Evolutionary conservation across 768 basidiomycete genomes (phyloP).

Genomic region (Phaeotremella fagi): DNA sequence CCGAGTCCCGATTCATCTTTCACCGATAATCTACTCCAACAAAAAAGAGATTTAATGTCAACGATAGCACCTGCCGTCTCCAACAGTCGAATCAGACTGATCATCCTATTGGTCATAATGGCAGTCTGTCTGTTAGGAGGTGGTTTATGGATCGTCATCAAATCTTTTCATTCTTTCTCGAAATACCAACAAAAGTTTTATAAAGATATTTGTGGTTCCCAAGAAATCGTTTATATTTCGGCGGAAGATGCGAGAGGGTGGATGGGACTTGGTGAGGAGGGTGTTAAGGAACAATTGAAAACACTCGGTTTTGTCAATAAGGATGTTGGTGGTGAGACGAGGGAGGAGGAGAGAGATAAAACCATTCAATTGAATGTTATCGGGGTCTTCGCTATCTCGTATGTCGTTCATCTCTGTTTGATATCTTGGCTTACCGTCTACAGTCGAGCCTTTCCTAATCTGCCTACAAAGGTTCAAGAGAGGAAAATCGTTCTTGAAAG

Average conservation of each 20-base stretch:
- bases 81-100: slow-evolving; percentile 58
- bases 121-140: slow-evolving; percentile 63
- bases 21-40: slow-evolving; percentile 46
- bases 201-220: slow-evolving; percentile 60
- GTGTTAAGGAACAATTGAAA: slow-evolving; percentile 63
- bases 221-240: slow-evolving; percentile 73
- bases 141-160: slow-evolving; percentile 60
- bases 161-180: slow-evolving; percentile 60
- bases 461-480: slow-evolving; percentile 68
- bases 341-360: slow-evolving; percentile 42
- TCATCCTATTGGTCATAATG: slow-evolving; percentile 63
- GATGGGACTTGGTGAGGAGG: slow-evolving; percentile 66
- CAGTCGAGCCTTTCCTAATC: slow-evolving; percentile 61
- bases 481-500: slow-evolving; percentile 72
- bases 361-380: slow-evolving; percentile 61
- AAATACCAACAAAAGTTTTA: slow-evolving; percentile 61
- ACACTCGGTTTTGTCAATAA: slow-evolving; percentile 59
- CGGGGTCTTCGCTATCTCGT: slow-evolving; percentile 72
- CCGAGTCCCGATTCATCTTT: slow-evolving; percentile 29
- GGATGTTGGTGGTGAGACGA: slow-evolving; percentile 46
- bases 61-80: slow-evolving; percentile 39
- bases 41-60: slow-evolving; percentile 30
- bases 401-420: slow-evolving; percentile 37
- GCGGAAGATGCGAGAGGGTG: slow-evolving; percentile 63
- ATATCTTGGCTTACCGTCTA: neutral